These are phyloP conservation scores for Eucalyptus curtisii DNA, from an alignment of 345 rosid genomes.

Conservation along the genomic window DNA sequence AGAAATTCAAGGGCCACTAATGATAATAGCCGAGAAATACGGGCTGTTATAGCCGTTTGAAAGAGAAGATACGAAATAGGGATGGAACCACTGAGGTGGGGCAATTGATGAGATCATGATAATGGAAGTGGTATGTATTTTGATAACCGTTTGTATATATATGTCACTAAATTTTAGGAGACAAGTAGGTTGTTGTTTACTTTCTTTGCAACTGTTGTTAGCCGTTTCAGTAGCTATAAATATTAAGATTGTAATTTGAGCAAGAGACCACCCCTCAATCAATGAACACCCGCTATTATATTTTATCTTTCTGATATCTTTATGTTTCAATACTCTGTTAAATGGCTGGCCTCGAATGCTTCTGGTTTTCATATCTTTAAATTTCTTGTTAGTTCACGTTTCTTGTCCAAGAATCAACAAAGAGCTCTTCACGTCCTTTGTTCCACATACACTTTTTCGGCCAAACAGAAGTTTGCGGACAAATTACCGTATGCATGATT, in stretches of 20 bases:
- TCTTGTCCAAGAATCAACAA: not conserved
- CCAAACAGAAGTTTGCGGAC: not conserved
- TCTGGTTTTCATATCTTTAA: too few species aligned
- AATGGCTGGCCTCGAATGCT: not conserved
- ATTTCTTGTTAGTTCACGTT: not conserved
- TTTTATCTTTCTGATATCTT: not conserved
- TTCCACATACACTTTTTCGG: not conserved
- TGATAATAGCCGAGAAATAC: not conserved
- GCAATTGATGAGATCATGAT: not conserved
- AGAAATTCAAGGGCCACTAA: not conserved
- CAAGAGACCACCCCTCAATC: not conserved
- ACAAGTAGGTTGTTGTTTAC: not conserved
- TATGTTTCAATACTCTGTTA: not conserved
- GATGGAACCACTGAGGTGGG: not conserved
- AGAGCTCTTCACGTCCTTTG: not conserved
- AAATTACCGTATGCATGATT: not conserved
- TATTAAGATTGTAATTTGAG: too few species aligned
- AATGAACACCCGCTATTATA: not conserved
- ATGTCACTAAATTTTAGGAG: rapidly evolving
- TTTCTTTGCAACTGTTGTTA: not conserved
- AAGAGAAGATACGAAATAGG: not conserved
- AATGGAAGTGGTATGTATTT: not conserved
- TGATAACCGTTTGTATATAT: not conserved
- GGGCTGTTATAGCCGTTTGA: not conserved
- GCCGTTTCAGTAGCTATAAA: not conserved